Evolutionary conservation across 129 eudicot genomes (phyloP), one percentile per base, ranked within the genome.

Genomic region (Rutidosis leptorrhynchoides): DNA sequence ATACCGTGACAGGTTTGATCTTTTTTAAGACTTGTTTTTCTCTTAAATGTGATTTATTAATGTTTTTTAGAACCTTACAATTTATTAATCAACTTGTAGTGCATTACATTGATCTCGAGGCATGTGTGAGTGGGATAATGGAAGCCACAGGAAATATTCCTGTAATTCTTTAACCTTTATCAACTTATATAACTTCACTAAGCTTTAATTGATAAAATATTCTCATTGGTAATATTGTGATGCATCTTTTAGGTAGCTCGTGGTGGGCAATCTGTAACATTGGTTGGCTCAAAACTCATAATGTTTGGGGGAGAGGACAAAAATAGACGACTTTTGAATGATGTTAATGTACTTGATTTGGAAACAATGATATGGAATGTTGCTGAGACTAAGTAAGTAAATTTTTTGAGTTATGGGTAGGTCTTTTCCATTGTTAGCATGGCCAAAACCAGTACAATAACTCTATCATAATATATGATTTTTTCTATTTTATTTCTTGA

Each of bases 241-340:
- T 67, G 45, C 62, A 75, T 68, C 57, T 49, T 69, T 51, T 52
- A 93, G 98, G 85, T 88, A 76, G 87, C 95, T 75, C 89, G 98
- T 52, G 83, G 82, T 80, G 98, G 98, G 65, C 95, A 93, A 63
- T 93, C 98, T 28, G 81, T 88, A 54, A 76, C 98, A 19, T 61
- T 85, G 77, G 79, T 88, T 68, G 96, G 98, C 42, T 83, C 95
- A 42, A 93, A 80, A 77, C 80, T 93, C 65, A 78, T 93, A 71
- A 83, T 93, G 96, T 93, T 93, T 76, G 98, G 98, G 60, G 98
- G 98, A 53, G 96, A 88, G 84, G 98, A 88, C 82, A 65, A 68
- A 73, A 71, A 76, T 19, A 76, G 98, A 67, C 77, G 74, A n/a
- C 78, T 88, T 54, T 74, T 88, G 51, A 93, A 88, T 82, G 98